Evolutionary conservation across 148 eudicot species (phyloP), one percentile per base, ranked within the genome.

Genomic region (Cornus kousa): DNA sequence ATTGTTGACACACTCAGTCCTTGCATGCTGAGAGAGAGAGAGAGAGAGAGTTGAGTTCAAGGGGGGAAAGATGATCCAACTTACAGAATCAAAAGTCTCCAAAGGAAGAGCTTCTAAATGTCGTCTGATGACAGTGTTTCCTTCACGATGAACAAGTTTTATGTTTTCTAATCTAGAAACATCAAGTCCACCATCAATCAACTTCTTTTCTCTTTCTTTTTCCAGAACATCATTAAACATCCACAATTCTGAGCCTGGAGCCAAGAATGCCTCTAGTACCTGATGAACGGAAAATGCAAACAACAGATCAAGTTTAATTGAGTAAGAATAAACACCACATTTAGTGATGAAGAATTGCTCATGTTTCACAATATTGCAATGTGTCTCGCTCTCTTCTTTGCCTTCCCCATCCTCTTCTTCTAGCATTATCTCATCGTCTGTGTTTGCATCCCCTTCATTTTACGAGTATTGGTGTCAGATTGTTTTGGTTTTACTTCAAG

Each of bases 11-110:
- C 48, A 43, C 48, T 3, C 8, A 10, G 48, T 43, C 48, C 48
- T 0, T 7, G 48, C 9, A 6, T 0, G 10, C 9, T 5, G 48
- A 6, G 9, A 6, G 48, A 6, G 48, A 7, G 48, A 6, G 48
- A 43, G 48, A 9, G 48, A 43, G 48, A 43, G 48, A 43, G 48
- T 43, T 43, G 48, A 6, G 48, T 43, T 43, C 9, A 43, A 43
- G 24, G 46, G 40, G 23, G 7, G 59, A 68, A 39, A 48, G 9
- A 50, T 22, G 20, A 57, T n/a, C 35, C 14, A 85, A 87, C 98
- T 90, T 83, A 95, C 98, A 80, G 98, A 95, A 86, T 95, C 98
- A 89, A 95, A 95, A 67, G 91, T 89, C 87, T 95, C 98, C 73
- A 95, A 73, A 1, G 98, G 98, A 64, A 95, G 90, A 78, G 75